Conservation (phyloP, 2,329 filamentous ascomycete genomes). For the Arthrocladium fulminans region DNA sequence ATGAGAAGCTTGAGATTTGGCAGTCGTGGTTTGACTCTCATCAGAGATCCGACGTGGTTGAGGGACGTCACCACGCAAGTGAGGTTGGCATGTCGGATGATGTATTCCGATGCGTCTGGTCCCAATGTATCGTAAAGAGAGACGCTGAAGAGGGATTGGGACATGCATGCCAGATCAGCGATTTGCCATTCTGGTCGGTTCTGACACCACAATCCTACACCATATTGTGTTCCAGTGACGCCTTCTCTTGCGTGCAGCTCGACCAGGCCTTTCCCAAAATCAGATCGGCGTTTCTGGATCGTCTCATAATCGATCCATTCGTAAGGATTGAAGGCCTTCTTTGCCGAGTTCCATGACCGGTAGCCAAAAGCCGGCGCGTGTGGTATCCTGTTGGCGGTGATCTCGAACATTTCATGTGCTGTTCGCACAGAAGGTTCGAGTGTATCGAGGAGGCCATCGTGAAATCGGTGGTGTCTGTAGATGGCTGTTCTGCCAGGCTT, state of each 20-base stretch:
- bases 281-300: constrained; percentile 67
- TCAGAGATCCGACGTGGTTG: constrained; percentile 67
- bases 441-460: constrained; percentile 62
- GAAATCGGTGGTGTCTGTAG: constrained; percentile 75
- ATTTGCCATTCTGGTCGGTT: constrained; percentile 88
- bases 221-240: constrained; percentile 58
- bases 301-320: constrained; percentile 77
- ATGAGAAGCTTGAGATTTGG: constrained; percentile 81
- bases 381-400: constrained; percentile 31
- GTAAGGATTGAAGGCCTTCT: constrained; percentile 67
- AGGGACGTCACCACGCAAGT: constrained; percentile 68
- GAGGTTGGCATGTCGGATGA: constrained; percentile 81
- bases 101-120: constrained; percentile 84
- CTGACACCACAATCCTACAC: constrained; percentile 75
- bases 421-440: constrained; percentile 63
- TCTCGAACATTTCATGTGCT: constrained; percentile 72
- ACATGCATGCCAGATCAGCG: constrained; percentile 74
- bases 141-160: constrained; percentile 79
- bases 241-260: constrained; percentile 69
- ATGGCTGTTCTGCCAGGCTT: constrained; percentile 62
- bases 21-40: constrained; percentile 69
- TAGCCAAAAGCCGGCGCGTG: constrained; percentile 62
- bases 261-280: constrained; percentile 76
- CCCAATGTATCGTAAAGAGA: constrained; percentile 95
- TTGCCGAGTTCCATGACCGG: constrained; percentile 66